phyloP scores from a whole-genome alignment of 2,329 filamentous ascomycete genomes.

The Lachnellula cervina region DNA sequence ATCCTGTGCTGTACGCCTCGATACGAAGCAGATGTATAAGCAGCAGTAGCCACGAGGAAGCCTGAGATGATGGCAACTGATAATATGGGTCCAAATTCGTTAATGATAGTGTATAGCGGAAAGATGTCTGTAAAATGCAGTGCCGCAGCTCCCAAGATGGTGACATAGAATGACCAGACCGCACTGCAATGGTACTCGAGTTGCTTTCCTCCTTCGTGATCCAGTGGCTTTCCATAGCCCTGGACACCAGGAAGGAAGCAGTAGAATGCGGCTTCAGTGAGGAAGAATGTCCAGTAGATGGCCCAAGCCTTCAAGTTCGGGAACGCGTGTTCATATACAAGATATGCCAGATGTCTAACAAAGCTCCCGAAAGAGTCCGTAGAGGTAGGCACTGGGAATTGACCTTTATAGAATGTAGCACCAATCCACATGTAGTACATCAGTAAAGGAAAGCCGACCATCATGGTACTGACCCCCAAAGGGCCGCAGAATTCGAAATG shows the following conservation, averaged over 20 bases:
- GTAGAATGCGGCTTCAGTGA: slow-evolving; percentile 81
- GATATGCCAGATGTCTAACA: slow-evolving; percentile 59
- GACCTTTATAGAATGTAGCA: slow-evolving; percentile 84
- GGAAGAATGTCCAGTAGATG: slow-evolving; percentile 92
- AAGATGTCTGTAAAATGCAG: slow-evolving; percentile 83
- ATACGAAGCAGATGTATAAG: slow-evolving; percentile 77
- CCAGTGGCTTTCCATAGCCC: slow-evolving; percentile 81
- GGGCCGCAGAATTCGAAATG: slow-evolving; percentile 84
- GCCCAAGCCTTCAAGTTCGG: slow-evolving; percentile 78
- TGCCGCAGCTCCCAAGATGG: slow-evolving; percentile 62
- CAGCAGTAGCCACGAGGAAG: slow-evolving; percentile 74
- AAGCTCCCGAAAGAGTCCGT: slow-evolving; percentile 70
- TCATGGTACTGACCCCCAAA: slow-evolving; percentile 71
- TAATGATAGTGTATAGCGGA: slow-evolving; percentile 84
- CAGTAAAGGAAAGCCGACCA: slow-evolving; percentile 85
- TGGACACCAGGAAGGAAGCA: slow-evolving; percentile 81
- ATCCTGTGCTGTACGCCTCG: slow-evolving; percentile 87
- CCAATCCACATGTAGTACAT: slow-evolving; percentile 99
- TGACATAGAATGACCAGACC: slow-evolving; percentile 81
- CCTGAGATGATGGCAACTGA: slow-evolving; percentile 93
- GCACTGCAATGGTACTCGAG: slow-evolving; percentile 93
- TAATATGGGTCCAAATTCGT: slow-evolving; percentile 91
- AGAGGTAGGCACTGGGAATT: slow-evolving; percentile 62
- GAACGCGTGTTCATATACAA: slow-evolving; percentile 81
- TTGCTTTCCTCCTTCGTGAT: slow-evolving; percentile 77